Evolutionary conservation across 1,139 yeast genomes (phyloP).

Genomic region (Pichia sp.): DNA sequence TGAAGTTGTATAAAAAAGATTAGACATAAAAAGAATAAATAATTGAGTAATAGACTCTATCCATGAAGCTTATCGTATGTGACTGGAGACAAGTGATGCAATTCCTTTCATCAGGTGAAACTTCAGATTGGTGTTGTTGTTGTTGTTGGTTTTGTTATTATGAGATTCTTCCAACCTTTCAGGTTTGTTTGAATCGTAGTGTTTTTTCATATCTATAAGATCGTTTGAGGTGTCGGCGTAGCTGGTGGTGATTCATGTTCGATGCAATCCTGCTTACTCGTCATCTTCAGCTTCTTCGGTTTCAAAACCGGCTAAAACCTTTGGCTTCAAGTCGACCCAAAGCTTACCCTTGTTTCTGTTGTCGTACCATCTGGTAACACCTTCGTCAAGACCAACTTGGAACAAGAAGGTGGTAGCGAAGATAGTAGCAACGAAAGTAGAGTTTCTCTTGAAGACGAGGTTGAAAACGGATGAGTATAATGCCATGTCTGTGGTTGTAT

Average conservation of each 20-base stretch:
- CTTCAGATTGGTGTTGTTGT: background rate
- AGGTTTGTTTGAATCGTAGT: background rate
- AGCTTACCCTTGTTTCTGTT: conserved; percentile 89
- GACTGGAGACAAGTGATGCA: background rate
- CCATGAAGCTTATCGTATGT: background rate
- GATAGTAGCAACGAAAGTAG: conserved; percentile 80
- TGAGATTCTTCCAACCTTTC: background rate
- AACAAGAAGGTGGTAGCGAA: conserved; percentile 85
- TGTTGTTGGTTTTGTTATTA: background rate
- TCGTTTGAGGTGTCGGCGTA: background rate
- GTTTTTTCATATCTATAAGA: background rate
- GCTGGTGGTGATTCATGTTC: background rate
- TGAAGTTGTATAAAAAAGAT: conserved; percentile 11
- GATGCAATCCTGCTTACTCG: conserved; percentile 6
- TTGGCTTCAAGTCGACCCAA: conserved; percentile 89
- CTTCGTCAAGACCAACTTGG: conserved; percentile 79
- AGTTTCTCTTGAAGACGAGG: conserved; percentile 87
- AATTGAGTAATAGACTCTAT: background rate
- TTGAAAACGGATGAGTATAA: conserved; percentile 53
- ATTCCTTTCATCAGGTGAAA: background rate
- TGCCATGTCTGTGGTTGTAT: conserved; percentile 1
- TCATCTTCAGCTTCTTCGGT: conserved; percentile 23
- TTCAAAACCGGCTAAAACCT: conserved; percentile 41
- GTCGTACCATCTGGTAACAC: conserved; percentile 80
- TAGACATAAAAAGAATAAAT: conserved; percentile 15